Evolutionary conservation across 2,329 filamentous ascomycete species (phyloP).

Genomic region (Ophiostoma populinum): DNA sequence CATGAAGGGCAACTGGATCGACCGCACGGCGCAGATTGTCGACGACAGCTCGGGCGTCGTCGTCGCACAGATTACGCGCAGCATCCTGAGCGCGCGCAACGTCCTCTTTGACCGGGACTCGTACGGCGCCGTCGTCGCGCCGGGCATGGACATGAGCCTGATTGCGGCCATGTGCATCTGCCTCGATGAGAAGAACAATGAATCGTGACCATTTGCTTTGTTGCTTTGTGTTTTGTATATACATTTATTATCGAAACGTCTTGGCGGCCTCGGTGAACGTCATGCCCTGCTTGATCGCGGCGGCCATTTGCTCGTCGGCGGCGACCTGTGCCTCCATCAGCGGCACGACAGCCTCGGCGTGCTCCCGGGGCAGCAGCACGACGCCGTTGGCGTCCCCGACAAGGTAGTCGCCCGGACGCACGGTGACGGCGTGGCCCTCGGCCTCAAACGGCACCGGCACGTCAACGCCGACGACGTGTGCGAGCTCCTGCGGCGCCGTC

Average conservation of each 20-base stretch:
- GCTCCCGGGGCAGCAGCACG: slow-evolving; percentile 22
- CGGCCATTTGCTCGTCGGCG: slow-evolving; percentile 25
- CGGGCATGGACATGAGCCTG: slow-evolving; percentile 47
- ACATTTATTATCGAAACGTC: slow-evolving; percentile 16
- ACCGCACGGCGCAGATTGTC: slow-evolving; percentile 38
- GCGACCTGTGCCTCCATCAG: slow-evolving; percentile 24
- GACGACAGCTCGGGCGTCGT: slow-evolving; percentile 27
- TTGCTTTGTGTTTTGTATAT: background rate
- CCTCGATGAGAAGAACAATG: slow-evolving; percentile 48
- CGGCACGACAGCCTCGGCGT: slow-evolving; percentile 22
- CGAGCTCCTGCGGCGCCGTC: slow-evolving; percentile 23
- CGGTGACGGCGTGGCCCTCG: slow-evolving; percentile 20
- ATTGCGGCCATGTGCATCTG: slow-evolving; percentile 51
- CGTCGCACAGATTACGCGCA: slow-evolving; percentile 19
- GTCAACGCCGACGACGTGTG: slow-evolving; percentile 26
- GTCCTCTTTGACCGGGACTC: slow-evolving; percentile 45
- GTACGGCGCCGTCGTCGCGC: slow-evolving; percentile 45
- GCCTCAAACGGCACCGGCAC: slow-evolving; percentile 22
- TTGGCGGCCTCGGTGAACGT: slow-evolving; percentile 26
- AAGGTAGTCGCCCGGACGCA: slow-evolving; percentile 27
- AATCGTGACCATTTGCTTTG: slow-evolving; percentile 11
- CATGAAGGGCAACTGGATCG: slow-evolving; percentile 46
- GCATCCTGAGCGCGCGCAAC: slow-evolving; percentile 38
- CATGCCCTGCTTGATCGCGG: slow-evolving; percentile 24
- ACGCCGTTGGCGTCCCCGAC: slow-evolving; percentile 29